Conservation (phyloP, 1,284 basidiomycete genomes). For the Chalciporus sp. region DNA sequence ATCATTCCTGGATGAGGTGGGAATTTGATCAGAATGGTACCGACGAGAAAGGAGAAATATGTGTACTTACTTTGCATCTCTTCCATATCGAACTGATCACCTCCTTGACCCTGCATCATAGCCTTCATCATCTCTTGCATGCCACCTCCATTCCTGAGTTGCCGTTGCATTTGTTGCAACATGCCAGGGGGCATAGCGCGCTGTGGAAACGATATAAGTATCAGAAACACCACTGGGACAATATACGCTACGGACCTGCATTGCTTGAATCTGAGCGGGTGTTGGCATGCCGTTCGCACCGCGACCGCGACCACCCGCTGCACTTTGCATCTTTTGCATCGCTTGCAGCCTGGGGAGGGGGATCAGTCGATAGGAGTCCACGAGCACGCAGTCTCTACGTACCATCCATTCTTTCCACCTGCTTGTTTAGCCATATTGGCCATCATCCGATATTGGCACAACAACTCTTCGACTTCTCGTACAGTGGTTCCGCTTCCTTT, state of each 20-base stretch:
- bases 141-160: slow-evolving; percentile 82
- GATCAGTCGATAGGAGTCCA: slow-evolving; percentile 2
- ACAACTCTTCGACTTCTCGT: slow-evolving; percentile 93
- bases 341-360: slow-evolving; percentile 64
- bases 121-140: slow-evolving; percentile 96
- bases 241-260: slow-evolving; percentile 63
- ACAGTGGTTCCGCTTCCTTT: slow-evolving; percentile 95
- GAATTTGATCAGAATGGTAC: slow-evolving; percentile 13
- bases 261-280: slow-evolving; percentile 89
- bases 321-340: slow-evolving; percentile 89
- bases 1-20: slow-evolving; percentile 66
- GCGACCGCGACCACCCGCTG: slow-evolving; percentile 81
- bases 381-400: slow-evolving; percentile 29
- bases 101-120: slow-evolving; percentile 90
- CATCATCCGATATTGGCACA: slow-evolving; percentile 97
- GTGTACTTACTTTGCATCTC: slow-evolving; percentile 83
- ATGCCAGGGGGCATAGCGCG: slow-evolving; percentile 89
- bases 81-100: slow-evolving; percentile 81
- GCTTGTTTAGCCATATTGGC: slow-evolving; percentile 96
- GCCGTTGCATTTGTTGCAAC: slow-evolving; percentile 82
- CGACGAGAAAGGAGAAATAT: slow-evolving; percentile 15
- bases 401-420: slow-evolving; percentile 95
- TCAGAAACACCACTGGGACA: slow-evolving; percentile 2
- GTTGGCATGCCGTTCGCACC: slow-evolving; percentile 87
- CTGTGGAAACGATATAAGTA: slow-evolving; percentile 39